Conservation (phyloP, 257 asterid species). For the Nemophila menziesii region DNA sequence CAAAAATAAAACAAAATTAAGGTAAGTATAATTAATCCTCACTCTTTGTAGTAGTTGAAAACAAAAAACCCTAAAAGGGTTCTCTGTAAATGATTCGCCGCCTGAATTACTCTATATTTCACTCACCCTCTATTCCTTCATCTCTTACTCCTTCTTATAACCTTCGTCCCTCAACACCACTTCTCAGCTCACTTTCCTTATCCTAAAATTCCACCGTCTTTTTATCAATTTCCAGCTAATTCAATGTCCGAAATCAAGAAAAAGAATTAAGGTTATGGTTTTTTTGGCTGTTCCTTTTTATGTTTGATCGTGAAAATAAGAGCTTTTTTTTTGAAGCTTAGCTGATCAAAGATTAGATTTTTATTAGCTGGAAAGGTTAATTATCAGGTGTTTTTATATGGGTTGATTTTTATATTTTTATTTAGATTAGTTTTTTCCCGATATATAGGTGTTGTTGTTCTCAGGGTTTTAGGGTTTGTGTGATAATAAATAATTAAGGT, state of each 20-base stretch:
- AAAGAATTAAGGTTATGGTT: neutral
- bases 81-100: slow-evolving; percentile 71
- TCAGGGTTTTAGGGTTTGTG: slow-evolving; percentile 18
- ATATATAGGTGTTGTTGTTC: slow-evolving; percentile 10
- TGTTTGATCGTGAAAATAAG: slow-evolving; percentile 19
- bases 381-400: slow-evolving; percentile 13
- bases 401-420: slow-evolving; percentile 11
- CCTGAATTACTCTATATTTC: slow-evolving; percentile 37
- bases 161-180: too few relatives aligned
- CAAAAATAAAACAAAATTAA: neutral
- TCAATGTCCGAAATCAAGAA: neutral
- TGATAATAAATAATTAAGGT: slow-evolving; percentile 24
- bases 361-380: slow-evolving; percentile 14
- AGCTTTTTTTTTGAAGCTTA: slow-evolving; percentile 15
- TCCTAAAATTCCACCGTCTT: slow-evolving; percentile 4
- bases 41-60: slow-evolving; percentile 22
- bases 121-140: slow-evolving; percentile 15
- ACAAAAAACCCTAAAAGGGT: slow-evolving; percentile 63
- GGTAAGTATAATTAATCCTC: slow-evolving; percentile 21
- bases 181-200: slow-evolving; percentile 13
- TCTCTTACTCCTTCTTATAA: too few relatives aligned
- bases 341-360: slow-evolving; percentile 32
- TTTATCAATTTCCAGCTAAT: slow-evolving; percentile 5
- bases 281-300: neutral
- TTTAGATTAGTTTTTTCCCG: slow-evolving; percentile 8